phyloP scores from a whole-genome alignment of 768 basidiomycete species.

The Crassisporium funariophilum region DNA sequence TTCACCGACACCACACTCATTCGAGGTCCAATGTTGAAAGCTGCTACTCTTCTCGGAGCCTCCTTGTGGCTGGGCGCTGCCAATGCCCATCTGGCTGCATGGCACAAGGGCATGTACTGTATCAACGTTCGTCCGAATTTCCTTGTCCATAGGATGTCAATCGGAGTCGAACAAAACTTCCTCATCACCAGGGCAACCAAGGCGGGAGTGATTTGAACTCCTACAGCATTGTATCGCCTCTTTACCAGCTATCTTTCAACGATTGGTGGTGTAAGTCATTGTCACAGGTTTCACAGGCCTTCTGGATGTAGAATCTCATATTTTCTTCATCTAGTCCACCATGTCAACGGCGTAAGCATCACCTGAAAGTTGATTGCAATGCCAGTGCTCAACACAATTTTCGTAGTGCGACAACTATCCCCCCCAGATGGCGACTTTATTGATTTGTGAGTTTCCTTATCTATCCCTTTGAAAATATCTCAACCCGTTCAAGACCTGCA shows the following conservation, averaged over 20 bases:
- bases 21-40: conserved; percentile 13
- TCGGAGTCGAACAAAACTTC: not conserved
- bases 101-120: conserved; percentile 47
- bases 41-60: conserved; percentile 14
- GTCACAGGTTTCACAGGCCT: not conserved
- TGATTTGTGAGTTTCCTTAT: conserved; percentile 37
- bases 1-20: conserved; percentile 9
- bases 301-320: not conserved
- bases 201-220: conserved; percentile 39
- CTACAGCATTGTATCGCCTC: conserved; percentile 39
- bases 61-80: conserved; percentile 17
- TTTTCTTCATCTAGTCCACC: conserved; percentile 33
- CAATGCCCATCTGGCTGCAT: conserved; percentile 46
- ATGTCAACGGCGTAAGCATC: conserved; percentile 33
- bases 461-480: not conserved
- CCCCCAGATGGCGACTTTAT: conserved; percentile 43
- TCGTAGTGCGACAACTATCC: conserved; percentile 44
- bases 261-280: conserved; percentile 49
- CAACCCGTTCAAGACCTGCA: conserved; percentile 39
- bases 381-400: not conserved
- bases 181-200: conserved; percentile 28
- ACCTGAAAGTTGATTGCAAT: not conserved
- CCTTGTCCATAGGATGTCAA: not conserved
- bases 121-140: conserved; percentile 36
- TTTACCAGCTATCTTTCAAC: conserved; percentile 41